Evolutionary conservation across 2,329 filamentous ascomycete genomes (phyloP).

Genomic region (Nannizzia gypsea): DNA sequence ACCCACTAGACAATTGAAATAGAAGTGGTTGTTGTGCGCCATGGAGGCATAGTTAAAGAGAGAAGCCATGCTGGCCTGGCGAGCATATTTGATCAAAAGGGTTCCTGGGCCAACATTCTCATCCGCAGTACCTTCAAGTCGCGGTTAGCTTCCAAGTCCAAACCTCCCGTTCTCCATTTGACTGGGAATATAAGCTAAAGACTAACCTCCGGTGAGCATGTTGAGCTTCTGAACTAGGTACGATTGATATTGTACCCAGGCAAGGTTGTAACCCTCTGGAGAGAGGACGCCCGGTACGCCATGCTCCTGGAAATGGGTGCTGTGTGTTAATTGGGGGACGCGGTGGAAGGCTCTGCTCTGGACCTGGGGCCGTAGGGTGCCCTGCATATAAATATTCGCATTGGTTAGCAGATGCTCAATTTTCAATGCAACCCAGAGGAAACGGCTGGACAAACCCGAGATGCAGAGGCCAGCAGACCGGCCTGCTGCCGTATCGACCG

Average conservation of each 20-base stretch:
- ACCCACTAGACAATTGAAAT: conserved; percentile 38
- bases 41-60: conserved; percentile 95
- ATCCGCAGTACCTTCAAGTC: conserved; percentile 47
- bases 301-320: conserved; percentile 34
- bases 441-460: conserved; percentile 22
- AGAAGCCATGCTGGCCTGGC: conserved; percentile 62
- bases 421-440: conserved; percentile 3
- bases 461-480: conserved; percentile 31
- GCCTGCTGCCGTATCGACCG: conserved; percentile 34
- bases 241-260: conserved; percentile 74
- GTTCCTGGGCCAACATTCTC: conserved; percentile 52
- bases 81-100: conserved; percentile 63
- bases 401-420: conserved; percentile 1
- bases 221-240: conserved; percentile 67
- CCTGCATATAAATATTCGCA: conserved; percentile 12
- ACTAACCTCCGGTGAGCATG: conserved; percentile 54
- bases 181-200: background rate
- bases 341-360: conserved; percentile 32
- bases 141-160: background rate
- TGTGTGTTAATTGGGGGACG: conserved; percentile 40
- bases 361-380: conserved; percentile 27
- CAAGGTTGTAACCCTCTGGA: conserved; percentile 55
- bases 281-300: conserved; percentile 63
- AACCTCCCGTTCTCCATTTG: background rate
- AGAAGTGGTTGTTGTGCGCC: conserved; percentile 73